Base-by-base conservation (phyloP, 2,329 filamentous ascomycete species). In the Juglanconis sp. region DNA sequence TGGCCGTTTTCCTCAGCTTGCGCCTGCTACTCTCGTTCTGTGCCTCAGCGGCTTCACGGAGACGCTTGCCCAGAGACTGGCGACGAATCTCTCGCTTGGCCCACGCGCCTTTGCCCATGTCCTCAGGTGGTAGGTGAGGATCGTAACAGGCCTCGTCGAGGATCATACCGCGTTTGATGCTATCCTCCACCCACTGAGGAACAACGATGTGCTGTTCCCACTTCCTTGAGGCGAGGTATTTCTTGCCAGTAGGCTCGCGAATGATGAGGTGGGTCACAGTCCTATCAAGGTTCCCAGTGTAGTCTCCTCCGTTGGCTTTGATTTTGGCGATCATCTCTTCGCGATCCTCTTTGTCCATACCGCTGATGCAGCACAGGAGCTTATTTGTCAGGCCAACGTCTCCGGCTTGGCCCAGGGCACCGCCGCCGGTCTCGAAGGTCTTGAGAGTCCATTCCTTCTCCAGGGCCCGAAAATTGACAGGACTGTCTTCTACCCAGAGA, bases 201-300 rank as follows among this genome's bases (percentile, higher is more conserved):
- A 89, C 87, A 31, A 99, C 92, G 31, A 92, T 85, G 56, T 86
- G 86, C 65, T 96, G 85, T 50, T 83, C 81, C 93, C 95, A 99
- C 67, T 82, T 82, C 66, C 85, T 87, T n/a, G 94, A 95, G 59
- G 92, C 92, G 58, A 86, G 85, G 72, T 96, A 99, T 73, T 99
- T 99, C 63, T 92, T 90, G 30, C 95, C 94, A 65, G 90, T 85
- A 8, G 94, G 87, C 54, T 83, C 84, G 63, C 84, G 84, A 36
- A 91, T 91, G 65, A 99, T 89, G 15, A 99, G 82, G 73, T 99
- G 95, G 2, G 92, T 96, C 65, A 96, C 91, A 57, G 80, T 81
- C 69, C 88, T 91, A 9, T 92, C 96, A 56, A 99, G 81, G 71
- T 99, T 94, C 58, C 90, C 91, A 34, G 90, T 88, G 72, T 97